Evolutionary conservation across 1,284 basidiomycete genomes (phyloP).

Genomic region (Irpex sp.): DNA sequence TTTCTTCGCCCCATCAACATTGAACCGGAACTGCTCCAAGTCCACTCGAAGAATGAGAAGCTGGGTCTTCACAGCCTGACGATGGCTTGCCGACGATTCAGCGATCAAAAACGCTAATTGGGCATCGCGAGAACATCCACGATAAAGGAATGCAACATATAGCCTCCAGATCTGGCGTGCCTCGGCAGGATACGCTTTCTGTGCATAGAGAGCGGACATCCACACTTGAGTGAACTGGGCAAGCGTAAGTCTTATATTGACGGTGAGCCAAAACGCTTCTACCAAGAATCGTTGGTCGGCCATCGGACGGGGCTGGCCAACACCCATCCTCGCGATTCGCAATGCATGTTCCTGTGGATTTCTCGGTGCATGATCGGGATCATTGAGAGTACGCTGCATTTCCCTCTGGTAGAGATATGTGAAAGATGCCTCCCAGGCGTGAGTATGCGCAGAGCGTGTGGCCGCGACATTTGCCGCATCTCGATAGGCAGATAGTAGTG

Average conservation of each 20-base stretch:
- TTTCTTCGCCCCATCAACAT: constrained; percentile 28
- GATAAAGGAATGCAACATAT: constrained; percentile 38
- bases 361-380: constrained; percentile 34
- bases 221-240: constrained; percentile 30
- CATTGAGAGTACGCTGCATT: constrained; percentile 31
- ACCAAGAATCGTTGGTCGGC: constrained; percentile 53
- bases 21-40: constrained; percentile 34
- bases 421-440: constrained; percentile 52
- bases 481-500: constrained; percentile 34
- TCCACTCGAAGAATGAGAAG: constrained; percentile 34
- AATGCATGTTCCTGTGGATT: constrained; percentile 43
- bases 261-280: constrained; percentile 47
- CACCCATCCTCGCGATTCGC: constrained; percentile 39
- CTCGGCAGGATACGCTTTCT: constrained; percentile 15
- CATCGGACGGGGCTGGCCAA: constrained; percentile 51
- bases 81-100: constrained; percentile 34
- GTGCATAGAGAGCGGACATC: neutral
- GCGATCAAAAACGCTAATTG: constrained; percentile 36
- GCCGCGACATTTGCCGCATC: constrained; percentile 32
- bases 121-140: constrained; percentile 39
- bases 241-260: constrained; percentile 42
- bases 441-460: constrained; percentile 44
- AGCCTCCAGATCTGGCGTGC: constrained; percentile 31
- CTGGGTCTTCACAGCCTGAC: constrained; percentile 29
- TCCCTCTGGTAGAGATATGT: constrained; percentile 45